A percentile compares a stretch with the other conserved stretches of the same genome.
Conservation (phyloP, 768 basidiomycete genomes). For the Podaxis mareebaensis region DNA sequence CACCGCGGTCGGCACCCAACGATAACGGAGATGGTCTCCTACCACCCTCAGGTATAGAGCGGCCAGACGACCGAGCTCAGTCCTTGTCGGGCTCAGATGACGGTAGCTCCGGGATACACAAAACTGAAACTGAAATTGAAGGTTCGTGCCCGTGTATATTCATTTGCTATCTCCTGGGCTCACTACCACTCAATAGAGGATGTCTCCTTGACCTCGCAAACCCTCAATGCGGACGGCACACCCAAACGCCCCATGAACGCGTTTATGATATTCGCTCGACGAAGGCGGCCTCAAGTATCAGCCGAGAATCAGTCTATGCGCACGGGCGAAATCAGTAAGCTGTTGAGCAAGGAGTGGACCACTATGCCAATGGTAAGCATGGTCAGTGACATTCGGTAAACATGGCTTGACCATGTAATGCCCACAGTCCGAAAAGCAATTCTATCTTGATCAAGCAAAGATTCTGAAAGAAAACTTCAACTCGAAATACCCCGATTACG, state of each 20-base stretch:
- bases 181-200: constrained; percentile 31
- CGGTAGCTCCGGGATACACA: constrained; percentile 43
- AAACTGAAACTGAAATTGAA: constrained; percentile 45
- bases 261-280: constrained; percentile 90
- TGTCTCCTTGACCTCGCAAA: constrained; percentile 66
- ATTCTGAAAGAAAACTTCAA: constrained; percentile 86
- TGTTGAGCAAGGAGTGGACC: constrained; percentile 86
- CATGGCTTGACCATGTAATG: constrained; percentile 13
- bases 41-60: constrained; percentile 22
- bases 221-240: constrained; percentile 83
- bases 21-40: constrained; percentile 6
- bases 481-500: constrained; percentile 84
- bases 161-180: constrained; percentile 8
- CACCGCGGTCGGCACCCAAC: constrained; percentile 3
- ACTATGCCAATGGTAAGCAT: constrained; percentile 68
- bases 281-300: constrained; percentile 79
- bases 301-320: constrained; percentile 89
- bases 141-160: constrained; percentile 33
- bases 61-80: constrained; percentile 42
- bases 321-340: constrained; percentile 88
- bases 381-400: constrained; percentile 15
- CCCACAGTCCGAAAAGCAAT: constrained; percentile 74
- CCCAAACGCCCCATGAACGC: constrained; percentile 93
- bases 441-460: constrained; percentile 86
- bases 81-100: constrained; percentile 63